Conservation (phyloP, 805 yeast species). For the Candida michaelii region DNA sequence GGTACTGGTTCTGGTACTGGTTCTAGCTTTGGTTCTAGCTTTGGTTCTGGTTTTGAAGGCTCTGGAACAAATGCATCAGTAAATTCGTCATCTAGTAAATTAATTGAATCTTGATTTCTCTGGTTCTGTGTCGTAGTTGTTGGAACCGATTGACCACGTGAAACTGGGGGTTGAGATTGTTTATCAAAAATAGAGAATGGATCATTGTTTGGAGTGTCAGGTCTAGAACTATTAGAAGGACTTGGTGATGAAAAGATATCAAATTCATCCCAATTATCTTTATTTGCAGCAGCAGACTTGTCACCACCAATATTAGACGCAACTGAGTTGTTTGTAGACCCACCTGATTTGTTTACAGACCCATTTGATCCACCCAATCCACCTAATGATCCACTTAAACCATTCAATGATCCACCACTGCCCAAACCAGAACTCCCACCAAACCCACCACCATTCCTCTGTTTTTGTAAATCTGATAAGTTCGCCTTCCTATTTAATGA, state of each 20-base stretch:
- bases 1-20: neutral
- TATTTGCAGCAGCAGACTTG: neutral
- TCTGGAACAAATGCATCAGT: slow-evolving; percentile 34
- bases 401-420: neutral
- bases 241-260: slow-evolving; percentile 11
- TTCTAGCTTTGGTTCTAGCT: slow-evolving; percentile 1
- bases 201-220: slow-evolving; percentile 14
- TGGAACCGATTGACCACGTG: no score
- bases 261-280: slow-evolving; percentile 11
- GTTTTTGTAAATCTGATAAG: slow-evolving; percentile 13
- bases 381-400: neutral
- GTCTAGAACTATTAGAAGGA: neutral
- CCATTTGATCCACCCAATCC: slow-evolving; percentile 1
- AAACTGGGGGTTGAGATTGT: no score
- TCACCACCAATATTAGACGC: no score
- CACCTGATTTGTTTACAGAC: neutral
- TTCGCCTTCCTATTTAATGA: slow-evolving; percentile 5
- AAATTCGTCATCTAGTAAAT: slow-evolving; percentile 43
- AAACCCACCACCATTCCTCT: neutral
- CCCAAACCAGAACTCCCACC: neutral
- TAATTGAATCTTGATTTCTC: slow-evolving; percentile 8
- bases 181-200: slow-evolving; percentile 26
- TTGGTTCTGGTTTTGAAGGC: neutral
- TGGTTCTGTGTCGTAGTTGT: no score
- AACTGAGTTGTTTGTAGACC: no score